phyloP scores from a whole-genome alignment of 495 filamentous ascomycete genomes.

The Penicillium coprophilum region DNA sequence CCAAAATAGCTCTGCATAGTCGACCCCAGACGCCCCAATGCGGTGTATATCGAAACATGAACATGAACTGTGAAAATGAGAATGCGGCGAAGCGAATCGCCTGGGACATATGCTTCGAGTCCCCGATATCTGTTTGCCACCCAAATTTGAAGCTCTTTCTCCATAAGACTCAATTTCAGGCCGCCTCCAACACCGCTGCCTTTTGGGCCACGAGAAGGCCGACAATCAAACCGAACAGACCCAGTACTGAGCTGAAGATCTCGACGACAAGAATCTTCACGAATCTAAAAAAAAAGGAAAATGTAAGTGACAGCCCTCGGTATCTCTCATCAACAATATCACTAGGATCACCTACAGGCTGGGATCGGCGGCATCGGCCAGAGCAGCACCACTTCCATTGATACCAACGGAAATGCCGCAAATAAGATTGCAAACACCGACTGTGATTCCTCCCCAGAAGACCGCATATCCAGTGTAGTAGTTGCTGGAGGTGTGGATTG shows the following conservation, averaged over 20 bases:
- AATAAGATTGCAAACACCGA: constrained; percentile 91
- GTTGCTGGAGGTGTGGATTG: constrained; percentile 61
- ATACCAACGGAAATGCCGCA: constrained; percentile 98
- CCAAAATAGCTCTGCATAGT: constrained; percentile 34
- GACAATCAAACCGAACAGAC: constrained; percentile 96
- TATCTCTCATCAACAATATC: constrained; percentile 14
- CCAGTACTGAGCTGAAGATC: constrained; percentile 98
- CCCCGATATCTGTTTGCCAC: constrained; percentile 17
- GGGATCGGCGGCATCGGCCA: constrained; percentile 93
- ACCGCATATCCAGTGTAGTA: constrained; percentile 96
- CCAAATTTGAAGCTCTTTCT: constrained; percentile 7
- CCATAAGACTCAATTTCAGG: constrained; percentile 21
- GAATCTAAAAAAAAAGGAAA: constrained; percentile 58
- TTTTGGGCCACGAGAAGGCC: constrained; percentile 84
- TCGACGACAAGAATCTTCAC: constrained; percentile 99
- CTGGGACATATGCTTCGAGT: not conserved
- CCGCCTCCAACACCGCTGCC: constrained; percentile 67
- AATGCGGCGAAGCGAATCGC: constrained; percentile 9
- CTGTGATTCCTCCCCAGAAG: constrained; percentile 93
- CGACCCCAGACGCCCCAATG: constrained; percentile 47
- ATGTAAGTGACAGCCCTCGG: constrained; percentile 21
- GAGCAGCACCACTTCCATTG: constrained; percentile 92
- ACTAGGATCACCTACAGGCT: constrained; percentile 63
- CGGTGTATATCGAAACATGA: constrained; percentile 39
- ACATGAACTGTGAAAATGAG: constrained; percentile 24